phyloP scores from a whole-genome alignment of 116 monocot genomes.

The Thalassia testudinum region DNA sequence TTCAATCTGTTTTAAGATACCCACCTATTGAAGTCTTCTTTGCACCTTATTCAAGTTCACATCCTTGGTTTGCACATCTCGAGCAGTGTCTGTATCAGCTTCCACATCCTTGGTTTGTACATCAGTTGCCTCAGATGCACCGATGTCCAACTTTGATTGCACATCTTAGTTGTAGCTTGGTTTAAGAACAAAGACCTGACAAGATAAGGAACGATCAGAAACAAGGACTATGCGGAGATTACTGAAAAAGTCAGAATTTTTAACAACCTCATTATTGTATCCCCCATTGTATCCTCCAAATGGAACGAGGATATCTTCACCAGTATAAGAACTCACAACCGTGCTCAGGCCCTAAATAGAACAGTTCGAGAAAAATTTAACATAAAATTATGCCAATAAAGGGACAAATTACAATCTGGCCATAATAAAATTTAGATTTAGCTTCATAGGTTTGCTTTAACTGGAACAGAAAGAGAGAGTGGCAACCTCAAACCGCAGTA shows the following conservation, averaged over 20 bases:
- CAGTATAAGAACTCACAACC: conserved; percentile 38
- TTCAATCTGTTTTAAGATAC: too few species aligned
- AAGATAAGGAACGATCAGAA: not conserved
- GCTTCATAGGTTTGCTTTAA: not conserved
- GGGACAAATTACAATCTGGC: not conserved
- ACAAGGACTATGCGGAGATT: not conserved
- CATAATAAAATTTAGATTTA: not conserved
- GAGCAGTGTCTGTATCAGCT: conserved; percentile 42
- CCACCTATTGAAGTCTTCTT: too few species aligned
- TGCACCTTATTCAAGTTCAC: conserved; percentile 40
- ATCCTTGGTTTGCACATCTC: conserved; percentile 58
- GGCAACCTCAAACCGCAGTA: not conserved
- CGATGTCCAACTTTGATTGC: conserved; percentile 31
- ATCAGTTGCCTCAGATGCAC: conserved; percentile 26
- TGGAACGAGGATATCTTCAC: conserved; percentile 69
- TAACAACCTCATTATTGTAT: conserved; percentile 64
- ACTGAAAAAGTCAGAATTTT: not conserved
- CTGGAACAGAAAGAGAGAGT: not conserved
- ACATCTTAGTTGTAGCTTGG: conserved; percentile 53
- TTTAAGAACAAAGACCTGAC: conserved; percentile 59
- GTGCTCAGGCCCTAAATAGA: too few species aligned
- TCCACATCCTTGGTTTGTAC: conserved; percentile 30
- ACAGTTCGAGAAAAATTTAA: too few species aligned
- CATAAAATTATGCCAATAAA: too few species aligned
- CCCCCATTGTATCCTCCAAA: conserved; percentile 93